phyloP scores from a whole-genome alignment of 148 eudicot genomes.

The Cornus suecica region DNA sequence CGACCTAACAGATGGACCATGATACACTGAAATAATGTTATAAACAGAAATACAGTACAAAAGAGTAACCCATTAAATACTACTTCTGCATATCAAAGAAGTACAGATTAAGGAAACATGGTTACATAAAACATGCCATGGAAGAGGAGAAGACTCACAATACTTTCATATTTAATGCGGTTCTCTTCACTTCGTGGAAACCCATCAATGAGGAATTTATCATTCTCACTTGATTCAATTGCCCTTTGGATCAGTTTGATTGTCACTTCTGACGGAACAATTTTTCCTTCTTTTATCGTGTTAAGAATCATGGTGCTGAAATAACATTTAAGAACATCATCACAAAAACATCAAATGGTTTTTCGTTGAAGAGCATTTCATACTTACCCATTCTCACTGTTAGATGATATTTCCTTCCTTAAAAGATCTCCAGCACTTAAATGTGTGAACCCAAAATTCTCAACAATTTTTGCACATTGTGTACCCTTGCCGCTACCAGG shows the following conservation, averaged over 20 bases:
- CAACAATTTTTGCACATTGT: conserved; percentile 74
- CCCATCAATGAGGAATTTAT: conserved; percentile 88
- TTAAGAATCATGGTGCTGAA: conserved; percentile 81
- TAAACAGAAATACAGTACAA: not conserved
- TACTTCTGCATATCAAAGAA: not conserved
- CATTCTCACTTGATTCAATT: conserved; percentile 51
- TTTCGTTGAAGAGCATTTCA: conserved; percentile 15
- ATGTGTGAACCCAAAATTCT: conserved; percentile 81
- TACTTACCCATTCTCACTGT: conserved; percentile 60
- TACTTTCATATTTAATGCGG: conserved; percentile 70
- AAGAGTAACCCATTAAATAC: not conserved
- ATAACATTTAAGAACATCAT: conserved; percentile 22
- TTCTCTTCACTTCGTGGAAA: conserved; percentile 94
- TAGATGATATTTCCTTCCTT: conserved; percentile 69
- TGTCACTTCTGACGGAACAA: conserved; percentile 94
- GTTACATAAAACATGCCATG: not conserved
- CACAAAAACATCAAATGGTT: conserved; percentile 13
- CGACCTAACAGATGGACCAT: too few species aligned
- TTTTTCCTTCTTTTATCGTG: conserved; percentile 75
- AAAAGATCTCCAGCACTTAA: conserved; percentile 92
- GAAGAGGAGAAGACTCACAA: conserved; percentile 52
- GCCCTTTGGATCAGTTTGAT: conserved; percentile 72
- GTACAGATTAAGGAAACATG: not conserved
- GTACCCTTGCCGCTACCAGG: conserved; percentile 99
- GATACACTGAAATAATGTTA: not conserved